phyloP scores from a whole-genome alignment of 805 yeast genomes.

The Metschnikowia picachoensis region DNA sequence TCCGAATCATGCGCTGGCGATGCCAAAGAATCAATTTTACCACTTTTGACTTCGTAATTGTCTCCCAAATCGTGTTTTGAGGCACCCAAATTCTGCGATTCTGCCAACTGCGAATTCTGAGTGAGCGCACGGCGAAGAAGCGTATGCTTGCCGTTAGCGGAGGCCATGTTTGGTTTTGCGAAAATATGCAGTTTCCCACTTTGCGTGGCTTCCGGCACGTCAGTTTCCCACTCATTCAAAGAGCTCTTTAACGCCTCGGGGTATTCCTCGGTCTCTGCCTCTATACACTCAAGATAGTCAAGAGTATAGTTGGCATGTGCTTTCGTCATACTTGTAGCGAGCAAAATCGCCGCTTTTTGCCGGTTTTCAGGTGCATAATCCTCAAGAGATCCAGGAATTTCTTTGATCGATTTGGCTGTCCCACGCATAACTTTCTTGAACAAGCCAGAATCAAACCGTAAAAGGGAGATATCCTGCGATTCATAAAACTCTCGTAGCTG shows the following conservation, averaged over 20 bases:
- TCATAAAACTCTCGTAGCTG: slow-evolving; percentile 20
- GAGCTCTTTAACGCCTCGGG: slow-evolving; percentile 5
- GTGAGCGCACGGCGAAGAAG: slow-evolving; percentile 11
- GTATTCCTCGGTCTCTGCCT: slow-evolving; percentile 4
- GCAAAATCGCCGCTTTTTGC: slow-evolving; percentile 10
- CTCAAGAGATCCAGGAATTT: slow-evolving; percentile 1
- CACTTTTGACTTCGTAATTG: no score
- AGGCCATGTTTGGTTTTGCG: not conserved
- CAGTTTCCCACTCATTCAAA: slow-evolving; percentile 9
- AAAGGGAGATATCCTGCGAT: slow-evolving; percentile 7
- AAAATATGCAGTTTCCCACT: not conserved
- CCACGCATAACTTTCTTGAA: not conserved
- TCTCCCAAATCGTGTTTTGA: no score
- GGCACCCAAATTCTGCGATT: not conserved
- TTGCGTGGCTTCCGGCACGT: not conserved
- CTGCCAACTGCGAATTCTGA: slow-evolving; percentile 8
- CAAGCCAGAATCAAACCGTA: not conserved
- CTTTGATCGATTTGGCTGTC: not conserved
- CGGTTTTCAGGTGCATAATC: not conserved
- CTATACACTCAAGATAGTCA: slow-evolving; percentile 4
- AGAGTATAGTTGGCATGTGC: slow-evolving; percentile 4
- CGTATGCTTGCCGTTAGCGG: not conserved
- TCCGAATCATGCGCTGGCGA: not conserved
- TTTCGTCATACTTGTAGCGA: slow-evolving; percentile 7
- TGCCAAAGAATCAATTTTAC: no score